phyloP scores from a whole-genome alignment of 345 rosid species.

The Hypericum androsaemum region DNA sequence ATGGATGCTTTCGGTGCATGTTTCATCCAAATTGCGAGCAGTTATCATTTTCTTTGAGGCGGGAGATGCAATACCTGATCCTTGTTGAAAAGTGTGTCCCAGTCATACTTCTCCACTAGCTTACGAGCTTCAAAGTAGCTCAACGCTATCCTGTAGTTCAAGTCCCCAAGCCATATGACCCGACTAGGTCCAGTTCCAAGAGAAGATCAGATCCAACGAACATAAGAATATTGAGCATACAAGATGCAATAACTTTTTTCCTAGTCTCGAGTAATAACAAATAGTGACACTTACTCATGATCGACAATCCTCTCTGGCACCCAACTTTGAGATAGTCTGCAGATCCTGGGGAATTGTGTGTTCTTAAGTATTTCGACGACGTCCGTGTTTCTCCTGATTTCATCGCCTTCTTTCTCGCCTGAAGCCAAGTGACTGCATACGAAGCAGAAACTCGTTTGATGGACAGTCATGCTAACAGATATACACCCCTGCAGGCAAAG shows the following conservation, averaged over 20 bases:
- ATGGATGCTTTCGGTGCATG: background rate
- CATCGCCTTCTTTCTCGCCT: conserved; percentile 94
- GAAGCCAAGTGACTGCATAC: conserved; percentile 93
- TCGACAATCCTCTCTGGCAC: conserved; percentile 59
- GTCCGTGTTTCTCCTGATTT: conserved; percentile 69
- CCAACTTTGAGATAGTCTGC: conserved; percentile 40
- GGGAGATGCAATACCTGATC: conserved; percentile 89
- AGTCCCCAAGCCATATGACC: conserved; percentile 83
- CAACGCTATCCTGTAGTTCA: conserved; percentile 86
- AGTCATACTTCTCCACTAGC: conserved; percentile 43
- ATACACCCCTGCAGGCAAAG: conserved; percentile 69
- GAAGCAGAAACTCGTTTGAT: conserved; percentile 82
- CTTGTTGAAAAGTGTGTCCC: conserved; percentile 64
- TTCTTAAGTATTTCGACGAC: conserved; percentile 71
- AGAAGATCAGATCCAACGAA: background rate
- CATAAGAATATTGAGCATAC: too few relatives aligned
- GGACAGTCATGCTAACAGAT: conserved; percentile 73
- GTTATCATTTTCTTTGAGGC: too few relatives aligned
- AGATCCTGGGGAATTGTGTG: conserved; percentile 68
- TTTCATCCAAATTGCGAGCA: too few relatives aligned
- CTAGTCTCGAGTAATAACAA: too few relatives aligned
- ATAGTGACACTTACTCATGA: conserved; percentile 65
- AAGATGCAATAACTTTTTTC: too few relatives aligned
- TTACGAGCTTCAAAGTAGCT: conserved; percentile 64
- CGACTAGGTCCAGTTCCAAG: conserved; percentile 37